Evolutionary conservation across 208 protist genomes (phyloP), one percentile per base, ranked within the genome.

Genomic region (Leishmania turanica): DNA sequence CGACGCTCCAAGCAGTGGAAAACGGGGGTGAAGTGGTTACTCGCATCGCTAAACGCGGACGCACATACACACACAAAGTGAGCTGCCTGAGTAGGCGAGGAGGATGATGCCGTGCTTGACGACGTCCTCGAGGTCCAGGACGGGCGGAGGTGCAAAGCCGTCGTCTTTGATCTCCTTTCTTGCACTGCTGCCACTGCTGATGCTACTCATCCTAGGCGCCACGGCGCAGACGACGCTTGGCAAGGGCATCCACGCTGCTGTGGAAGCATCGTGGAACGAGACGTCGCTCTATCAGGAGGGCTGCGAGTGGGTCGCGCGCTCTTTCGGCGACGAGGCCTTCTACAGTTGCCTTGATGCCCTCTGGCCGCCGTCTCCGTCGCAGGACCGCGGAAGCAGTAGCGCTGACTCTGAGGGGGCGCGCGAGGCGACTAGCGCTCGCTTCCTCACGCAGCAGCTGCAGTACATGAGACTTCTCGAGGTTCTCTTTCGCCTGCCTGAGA

Each of bases 221-320:
- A 45, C 58, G 19, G 3, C 77, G 15, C 51, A 75, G 19, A 40
- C 5, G 19, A 37, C 45, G 2, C 42, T 73, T 0, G 87, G 66
- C 11, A 93, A 90, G 75, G 89, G 86, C 37, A 84, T 93, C 53
- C 78, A 86, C 34, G 87, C 87, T 27, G 86, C 75, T 45, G 64
- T 95, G 53, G 84, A 88, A 73, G 89, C 92, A 1, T 87, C 88
- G 34, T 95, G 92, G 92, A 92, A 79, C 8, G 92, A 95, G 49
- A 95, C 90, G 3, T 73, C 89, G 5, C 73, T 93, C 6, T 68
- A 93, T 42, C 90, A 93, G 58, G 92, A 95, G 71, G 90, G 87
- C 15, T 95, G 92, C 80, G 92, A 95, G 70, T 88, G 86, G 86
- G 85, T 78, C 0, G 83, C 58, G 5, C 82, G 82, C 37, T 77